Percentiles rank a stretch among this genome's conserved stretches.
These are phyloP conservation scores for Clonostachys rosea DNA, from an alignment of 2,329 filamentous ascomycete genomes.

Conservation along the genomic window DNA sequence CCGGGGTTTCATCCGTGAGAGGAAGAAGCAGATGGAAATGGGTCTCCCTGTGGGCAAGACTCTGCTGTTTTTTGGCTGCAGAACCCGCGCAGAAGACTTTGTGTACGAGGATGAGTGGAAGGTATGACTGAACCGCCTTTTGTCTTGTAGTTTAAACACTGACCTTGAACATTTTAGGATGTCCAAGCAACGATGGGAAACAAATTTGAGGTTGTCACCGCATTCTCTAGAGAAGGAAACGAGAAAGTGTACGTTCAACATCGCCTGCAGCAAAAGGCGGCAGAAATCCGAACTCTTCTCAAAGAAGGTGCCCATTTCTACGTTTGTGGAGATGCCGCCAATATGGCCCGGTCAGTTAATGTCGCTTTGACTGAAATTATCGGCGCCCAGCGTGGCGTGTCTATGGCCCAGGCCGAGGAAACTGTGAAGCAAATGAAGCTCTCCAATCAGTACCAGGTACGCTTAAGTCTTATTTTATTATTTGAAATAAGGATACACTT, in stretches of 20 bases:
- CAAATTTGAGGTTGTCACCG: conserved; percentile 77
- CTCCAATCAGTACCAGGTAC: background rate
- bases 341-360: conserved; percentile 60
- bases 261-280: conserved; percentile 68
- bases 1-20: conserved; percentile 17
- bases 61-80: conserved; percentile 56
- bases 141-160: conserved; percentile 56
- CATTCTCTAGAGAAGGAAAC: conserved; percentile 76
- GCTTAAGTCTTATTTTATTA: background rate
- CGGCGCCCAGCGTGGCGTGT: background rate
- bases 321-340: conserved; percentile 86
- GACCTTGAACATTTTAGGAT: conserved; percentile 86
- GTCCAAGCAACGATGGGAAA: conserved; percentile 71
- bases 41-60: conserved; percentile 11
- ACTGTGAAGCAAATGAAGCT: background rate
- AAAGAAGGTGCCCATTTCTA: conserved; percentile 82
- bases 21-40: conserved; percentile 51
- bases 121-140: conserved; percentile 34
- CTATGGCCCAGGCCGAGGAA: background rate
- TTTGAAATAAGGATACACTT: no score
- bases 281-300: conserved; percentile 76
- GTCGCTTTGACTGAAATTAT: background rate
- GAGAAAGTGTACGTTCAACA: conserved; percentile 93
- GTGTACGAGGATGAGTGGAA: conserved; percentile 41
- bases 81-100: conserved; percentile 42